Evolutionary conservation across 306 rosid genomes (phyloP).

Genomic region (Prunus padus): DNA sequence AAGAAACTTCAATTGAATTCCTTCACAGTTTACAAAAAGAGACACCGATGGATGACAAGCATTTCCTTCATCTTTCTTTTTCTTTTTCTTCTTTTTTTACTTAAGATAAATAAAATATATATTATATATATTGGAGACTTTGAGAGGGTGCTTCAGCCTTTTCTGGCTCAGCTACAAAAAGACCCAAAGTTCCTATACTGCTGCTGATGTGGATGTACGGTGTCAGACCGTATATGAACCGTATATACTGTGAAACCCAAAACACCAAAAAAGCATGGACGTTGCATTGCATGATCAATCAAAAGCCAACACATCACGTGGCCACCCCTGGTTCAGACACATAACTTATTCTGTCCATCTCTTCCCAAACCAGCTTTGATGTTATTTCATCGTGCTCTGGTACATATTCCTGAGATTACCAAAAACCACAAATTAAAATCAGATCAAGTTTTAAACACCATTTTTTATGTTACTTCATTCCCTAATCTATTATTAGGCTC

Average conservation of each 20-base stretch:
- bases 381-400: conserved; percentile 84
- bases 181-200: conserved; percentile 22
- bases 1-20: conserved; percentile 14
- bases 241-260: conserved; percentile 56
- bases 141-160: conserved; percentile 8
- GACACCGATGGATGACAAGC: neutral
- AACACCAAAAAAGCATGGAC: conserved; percentile 25
- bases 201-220: conserved; percentile 7
- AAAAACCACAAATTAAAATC: neutral
- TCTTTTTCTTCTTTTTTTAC: neutral
- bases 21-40: conserved; percentile 5
- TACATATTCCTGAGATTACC: conserved; percentile 67
- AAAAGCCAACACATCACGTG: conserved; percentile 38
- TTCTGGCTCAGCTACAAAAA: conserved; percentile 27
- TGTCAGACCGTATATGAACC: conserved; percentile 7
- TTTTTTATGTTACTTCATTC: too few relatives aligned
- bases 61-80: neutral
- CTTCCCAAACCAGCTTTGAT: conserved; percentile 96
- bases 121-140: neutral
- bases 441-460: too few relatives aligned
- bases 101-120: conserved; percentile 5
- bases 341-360: conserved; percentile 52
- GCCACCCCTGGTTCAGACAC: conserved; percentile 78
- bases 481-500: too few relatives aligned
- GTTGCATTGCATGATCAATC: conserved; percentile 2